Conservation (phyloP, 2,329 filamentous ascomycete species). For the Fusarium avenaceum region DNA sequence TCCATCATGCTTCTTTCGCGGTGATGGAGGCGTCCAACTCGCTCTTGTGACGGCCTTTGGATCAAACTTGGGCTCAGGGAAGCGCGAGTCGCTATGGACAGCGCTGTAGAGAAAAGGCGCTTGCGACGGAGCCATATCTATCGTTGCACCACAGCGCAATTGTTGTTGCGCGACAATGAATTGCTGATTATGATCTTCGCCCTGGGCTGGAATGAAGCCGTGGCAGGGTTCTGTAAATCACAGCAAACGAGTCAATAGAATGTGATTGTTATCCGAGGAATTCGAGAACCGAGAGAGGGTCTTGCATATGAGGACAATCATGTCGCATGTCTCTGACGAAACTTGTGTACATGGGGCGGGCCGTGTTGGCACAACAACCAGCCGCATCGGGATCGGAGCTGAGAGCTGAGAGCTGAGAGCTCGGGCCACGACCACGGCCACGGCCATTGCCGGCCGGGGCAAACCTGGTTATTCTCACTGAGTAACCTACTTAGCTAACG, state of each 20-base stretch:
- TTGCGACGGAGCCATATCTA: conserved; percentile 49
- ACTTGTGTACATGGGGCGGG: conserved; percentile 31
- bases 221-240: conserved; percentile 13
- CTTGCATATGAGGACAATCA: conserved; percentile 22
- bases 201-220: conserved; percentile 30
- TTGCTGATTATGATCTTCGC: conserved; percentile 12
- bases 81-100: conserved; percentile 66
- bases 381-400: neutral
- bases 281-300: conserved; percentile 16
- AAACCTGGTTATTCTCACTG: conserved; percentile 2
- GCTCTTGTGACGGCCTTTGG: conserved; percentile 88
- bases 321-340: conserved; percentile 37
- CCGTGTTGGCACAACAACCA: conserved; percentile 49
- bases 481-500: conserved; percentile 1
- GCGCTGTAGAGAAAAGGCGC: conserved; percentile 80
- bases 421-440: conserved; percentile 25
- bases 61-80: conserved; percentile 76
- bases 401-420: conserved; percentile 23
- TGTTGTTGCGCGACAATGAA: conserved; percentile 16
- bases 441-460: neutral
- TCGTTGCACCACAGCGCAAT: conserved; percentile 31
- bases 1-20: conserved; percentile 76
- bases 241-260: conserved; percentile 19
- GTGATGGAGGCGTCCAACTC: conserved; percentile 75
- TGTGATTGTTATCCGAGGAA: conserved; percentile 39